These are phyloP conservation scores for Panicum virgatum DNA, from an alignment of 202 grass and related monocot species.

Conservation along the genomic window DNA sequence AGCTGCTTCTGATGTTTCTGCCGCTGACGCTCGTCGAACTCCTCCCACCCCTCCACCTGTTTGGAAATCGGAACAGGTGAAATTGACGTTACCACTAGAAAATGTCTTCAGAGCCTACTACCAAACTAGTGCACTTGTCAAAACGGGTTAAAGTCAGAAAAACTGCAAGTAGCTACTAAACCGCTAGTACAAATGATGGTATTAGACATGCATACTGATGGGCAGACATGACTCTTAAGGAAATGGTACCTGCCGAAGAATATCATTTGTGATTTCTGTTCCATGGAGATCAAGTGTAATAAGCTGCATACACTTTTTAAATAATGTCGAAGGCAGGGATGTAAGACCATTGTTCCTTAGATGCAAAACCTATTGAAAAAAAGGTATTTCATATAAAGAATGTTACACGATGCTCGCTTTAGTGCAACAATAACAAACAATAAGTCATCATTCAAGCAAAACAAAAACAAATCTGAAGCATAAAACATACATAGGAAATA, in stretches of 20 bases:
- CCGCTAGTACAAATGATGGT: background rate
- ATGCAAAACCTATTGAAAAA: constrained; percentile 63
- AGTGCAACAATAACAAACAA: background rate
- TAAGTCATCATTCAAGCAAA: background rate
- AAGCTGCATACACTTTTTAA: constrained; percentile 70
- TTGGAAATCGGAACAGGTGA: constrained; percentile 9
- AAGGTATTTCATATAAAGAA: constrained; percentile 33
- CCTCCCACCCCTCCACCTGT: constrained; percentile 90
- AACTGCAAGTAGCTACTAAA: background rate
- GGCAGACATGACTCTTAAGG: background rate
- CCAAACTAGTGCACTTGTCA: background rate
- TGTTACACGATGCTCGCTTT: background rate
- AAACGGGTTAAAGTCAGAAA: background rate
- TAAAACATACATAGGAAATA: background rate
- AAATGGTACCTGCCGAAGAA: constrained; percentile 78
- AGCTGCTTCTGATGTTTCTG: constrained; percentile 96
- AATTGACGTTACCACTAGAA: background rate
- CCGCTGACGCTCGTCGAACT: constrained; percentile 77
- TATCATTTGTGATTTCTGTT: constrained; percentile 89
- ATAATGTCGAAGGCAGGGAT: constrained; percentile 68
- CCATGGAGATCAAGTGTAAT: constrained; percentile 91
- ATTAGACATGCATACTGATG: background rate
- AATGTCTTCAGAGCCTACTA: background rate
- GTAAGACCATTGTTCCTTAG: constrained; percentile 81
- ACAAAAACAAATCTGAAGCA: background rate